phyloP scores from a whole-genome alignment of 352 stramenopile species.

The Phytophthora vignae region DNA sequence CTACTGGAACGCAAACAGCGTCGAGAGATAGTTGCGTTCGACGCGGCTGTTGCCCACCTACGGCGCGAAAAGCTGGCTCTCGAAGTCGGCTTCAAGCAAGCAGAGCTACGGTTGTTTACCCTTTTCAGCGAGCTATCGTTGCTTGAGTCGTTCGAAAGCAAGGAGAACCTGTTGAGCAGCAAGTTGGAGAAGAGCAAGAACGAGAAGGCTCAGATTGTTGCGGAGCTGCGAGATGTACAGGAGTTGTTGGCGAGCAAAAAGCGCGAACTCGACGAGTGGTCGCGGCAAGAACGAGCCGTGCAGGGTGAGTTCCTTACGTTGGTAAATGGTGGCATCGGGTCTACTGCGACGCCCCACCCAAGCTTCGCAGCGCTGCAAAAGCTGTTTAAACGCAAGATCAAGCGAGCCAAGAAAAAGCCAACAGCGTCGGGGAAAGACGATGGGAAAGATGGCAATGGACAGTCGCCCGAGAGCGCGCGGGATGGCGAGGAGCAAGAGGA shows the following conservation, averaged over 20 bases:
- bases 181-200: conserved; percentile 88
- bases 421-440: conserved; percentile 30
- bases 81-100: conserved; percentile 89
- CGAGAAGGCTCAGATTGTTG: conserved; percentile 89
- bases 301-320: conserved; percentile 76
- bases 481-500: conserved; percentile 80
- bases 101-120: conserved; percentile 90
- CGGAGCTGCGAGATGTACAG: conserved; percentile 80
- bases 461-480: conserved; percentile 34
- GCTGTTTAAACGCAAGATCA: conserved; percentile 94
- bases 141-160: conserved; percentile 92
- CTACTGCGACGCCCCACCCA: conserved; percentile 54
- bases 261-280: conserved; percentile 86
- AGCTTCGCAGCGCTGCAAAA: conserved; percentile 84
- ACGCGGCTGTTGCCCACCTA: conserved; percentile 90
- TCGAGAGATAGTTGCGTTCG: conserved; percentile 81
- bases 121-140: conserved; percentile 87
- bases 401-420: conserved; percentile 87
- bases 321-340: conserved; percentile 66
- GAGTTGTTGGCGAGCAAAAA: conserved; percentile 78
- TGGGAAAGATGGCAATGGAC: conserved; percentile 44
- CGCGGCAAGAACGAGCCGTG: conserved; percentile 61
- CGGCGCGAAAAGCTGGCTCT: conserved; percentile 87
- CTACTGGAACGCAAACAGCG: conserved; percentile 72
- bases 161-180: conserved; percentile 87